phyloP scores from a whole-genome alignment of 495 filamentous ascomycete species.

The Neurospora tetrasperma region DNA sequence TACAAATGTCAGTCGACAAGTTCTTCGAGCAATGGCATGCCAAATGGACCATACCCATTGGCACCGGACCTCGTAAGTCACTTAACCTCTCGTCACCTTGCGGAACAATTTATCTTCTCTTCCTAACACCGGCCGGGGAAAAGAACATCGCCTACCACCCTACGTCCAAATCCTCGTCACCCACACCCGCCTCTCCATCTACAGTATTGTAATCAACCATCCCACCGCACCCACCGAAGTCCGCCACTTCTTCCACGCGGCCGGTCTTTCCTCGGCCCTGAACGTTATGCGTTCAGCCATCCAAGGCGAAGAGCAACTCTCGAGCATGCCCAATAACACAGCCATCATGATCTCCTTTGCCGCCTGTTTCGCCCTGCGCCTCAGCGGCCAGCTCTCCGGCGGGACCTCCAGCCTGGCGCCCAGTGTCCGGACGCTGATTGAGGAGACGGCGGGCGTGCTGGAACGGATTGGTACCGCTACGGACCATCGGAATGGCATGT shows the following conservation, averaged over 20 bases:
- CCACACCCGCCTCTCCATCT: slow-evolving; percentile 62
- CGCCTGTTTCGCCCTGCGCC: slow-evolving; percentile 56
- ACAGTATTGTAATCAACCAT: slow-evolving; percentile 64
- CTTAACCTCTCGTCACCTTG: not conserved
- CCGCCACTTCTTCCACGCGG: slow-evolving; percentile 59
- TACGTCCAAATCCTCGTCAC: slow-evolving; percentile 68
- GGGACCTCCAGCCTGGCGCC: slow-evolving; percentile 50
- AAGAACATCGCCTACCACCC: slow-evolving; percentile 53
- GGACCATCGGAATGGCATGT: slow-evolving; percentile 52
- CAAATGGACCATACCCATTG: slow-evolving; percentile 50
- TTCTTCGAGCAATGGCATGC: slow-evolving; percentile 55
- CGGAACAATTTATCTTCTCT: too few relatives aligned
- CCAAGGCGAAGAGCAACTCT: slow-evolving; percentile 56
- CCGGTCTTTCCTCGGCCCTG: slow-evolving; percentile 55
- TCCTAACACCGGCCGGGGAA: not conserved
- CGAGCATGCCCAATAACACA: slow-evolving; percentile 70
- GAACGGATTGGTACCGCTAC: slow-evolving; percentile 57
- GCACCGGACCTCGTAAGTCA: slow-evolving; percentile 41
- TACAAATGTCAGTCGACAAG: slow-evolving; percentile 49
- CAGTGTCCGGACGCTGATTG: slow-evolving; percentile 56
- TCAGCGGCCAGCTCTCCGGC: slow-evolving; percentile 46
- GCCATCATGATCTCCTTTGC: slow-evolving; percentile 71
- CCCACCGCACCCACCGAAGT: slow-evolving; percentile 59
- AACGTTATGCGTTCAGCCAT: slow-evolving; percentile 67
- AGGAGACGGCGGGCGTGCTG: slow-evolving; percentile 57